A percentile compares a stretch with the other conserved stretches of the same genome.
Conservation (phyloP, 108 stramenopile species). For the Discostella pseudostelligera region DNA sequence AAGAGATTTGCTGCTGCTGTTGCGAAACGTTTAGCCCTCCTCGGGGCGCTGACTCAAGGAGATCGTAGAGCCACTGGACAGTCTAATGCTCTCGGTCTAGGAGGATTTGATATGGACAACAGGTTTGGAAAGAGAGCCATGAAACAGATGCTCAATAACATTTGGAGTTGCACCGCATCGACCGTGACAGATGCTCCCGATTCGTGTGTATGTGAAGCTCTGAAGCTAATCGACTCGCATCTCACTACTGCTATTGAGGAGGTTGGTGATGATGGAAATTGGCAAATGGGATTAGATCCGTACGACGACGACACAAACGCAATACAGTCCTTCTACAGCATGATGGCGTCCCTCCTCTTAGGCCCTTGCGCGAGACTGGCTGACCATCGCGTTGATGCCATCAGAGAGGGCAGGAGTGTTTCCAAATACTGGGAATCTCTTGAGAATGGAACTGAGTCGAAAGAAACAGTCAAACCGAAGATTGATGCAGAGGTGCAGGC, state of each 20-base stretch:
- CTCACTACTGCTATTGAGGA: conserved; percentile 4
- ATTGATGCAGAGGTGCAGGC: conserved; percentile 35
- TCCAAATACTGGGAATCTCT: conserved; percentile 18
- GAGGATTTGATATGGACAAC: conserved; percentile 46
- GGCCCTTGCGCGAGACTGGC: conserved; percentile 9
- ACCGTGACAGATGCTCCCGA: neutral
- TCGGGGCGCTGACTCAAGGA: conserved; percentile 77
- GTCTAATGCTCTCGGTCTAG: conserved; percentile 37
- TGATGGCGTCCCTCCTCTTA: conserved; percentile 13
- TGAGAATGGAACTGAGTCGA: conserved; percentile 21
- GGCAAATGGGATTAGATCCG: neutral
- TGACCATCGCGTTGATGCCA: conserved; percentile 27
- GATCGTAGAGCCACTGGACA: conserved; percentile 53
- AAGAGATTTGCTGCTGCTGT: conserved; percentile 72
- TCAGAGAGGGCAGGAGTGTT: conserved; percentile 33
- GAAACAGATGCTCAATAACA: neutral
- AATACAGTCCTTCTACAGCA: neutral
- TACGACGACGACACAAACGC: neutral
- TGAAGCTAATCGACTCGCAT: conserved; percentile 5
- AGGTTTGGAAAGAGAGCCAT: conserved; percentile 34
- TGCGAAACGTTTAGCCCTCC: conserved; percentile 58
- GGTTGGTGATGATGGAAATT: neutral
- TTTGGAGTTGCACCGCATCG: conserved; percentile 8
- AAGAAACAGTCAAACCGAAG: conserved; percentile 32
- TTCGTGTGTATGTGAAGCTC: neutral